These are phyloP conservation scores for Sclerotiophoma versabilis DNA, from an alignment of 2,329 filamentous ascomycete species.

Conservation along the genomic window DNA sequence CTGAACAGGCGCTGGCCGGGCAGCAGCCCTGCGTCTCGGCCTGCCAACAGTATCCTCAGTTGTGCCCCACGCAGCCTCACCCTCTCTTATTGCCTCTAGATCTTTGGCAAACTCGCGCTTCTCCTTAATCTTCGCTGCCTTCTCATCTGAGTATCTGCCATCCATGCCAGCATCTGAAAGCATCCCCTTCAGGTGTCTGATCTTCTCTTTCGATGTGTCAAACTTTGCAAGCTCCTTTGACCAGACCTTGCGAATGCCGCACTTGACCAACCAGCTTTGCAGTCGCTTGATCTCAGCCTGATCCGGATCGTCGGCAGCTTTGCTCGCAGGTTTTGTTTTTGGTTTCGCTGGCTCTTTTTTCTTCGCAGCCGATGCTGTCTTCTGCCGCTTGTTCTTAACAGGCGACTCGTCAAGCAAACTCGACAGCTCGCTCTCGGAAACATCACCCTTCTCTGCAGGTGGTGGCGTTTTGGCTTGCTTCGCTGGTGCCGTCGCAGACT, in stretches of 20 bases:
- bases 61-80: slow-evolving; percentile 78
- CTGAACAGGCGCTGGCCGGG: slow-evolving; percentile 24
- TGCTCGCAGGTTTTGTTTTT: slow-evolving; percentile 52
- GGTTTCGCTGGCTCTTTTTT: slow-evolving; percentile 33
- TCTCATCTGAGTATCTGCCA: slow-evolving; percentile 84
- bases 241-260: slow-evolving; percentile 93
- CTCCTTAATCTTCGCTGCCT: slow-evolving; percentile 87
- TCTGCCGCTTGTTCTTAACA: slow-evolving; percentile 62
- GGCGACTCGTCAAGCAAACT: slow-evolving; percentile 79
- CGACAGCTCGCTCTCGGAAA: slow-evolving; percentile 71
- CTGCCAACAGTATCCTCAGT: slow-evolving; percentile 37
- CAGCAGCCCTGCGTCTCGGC: slow-evolving; percentile 37
- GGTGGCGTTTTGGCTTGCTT: slow-evolving; percentile 23
- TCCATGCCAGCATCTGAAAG: slow-evolving; percentile 85
- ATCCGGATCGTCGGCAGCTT: slow-evolving; percentile 62
- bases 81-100: slow-evolving; percentile 82
- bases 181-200: slow-evolving; percentile 79
- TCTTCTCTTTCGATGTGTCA: slow-evolving; percentile 77
- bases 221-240: slow-evolving; percentile 77
- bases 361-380: slow-evolving; percentile 37
- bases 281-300: slow-evolving; percentile 86
- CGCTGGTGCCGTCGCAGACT: slow-evolving; percentile 12
- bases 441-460: slow-evolving; percentile 24
- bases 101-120: slow-evolving; percentile 83
- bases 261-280: slow-evolving; percentile 86